phyloP scores from a whole-genome alignment of 108 stramenopile species.

The Cyclotella baltica region DNA sequence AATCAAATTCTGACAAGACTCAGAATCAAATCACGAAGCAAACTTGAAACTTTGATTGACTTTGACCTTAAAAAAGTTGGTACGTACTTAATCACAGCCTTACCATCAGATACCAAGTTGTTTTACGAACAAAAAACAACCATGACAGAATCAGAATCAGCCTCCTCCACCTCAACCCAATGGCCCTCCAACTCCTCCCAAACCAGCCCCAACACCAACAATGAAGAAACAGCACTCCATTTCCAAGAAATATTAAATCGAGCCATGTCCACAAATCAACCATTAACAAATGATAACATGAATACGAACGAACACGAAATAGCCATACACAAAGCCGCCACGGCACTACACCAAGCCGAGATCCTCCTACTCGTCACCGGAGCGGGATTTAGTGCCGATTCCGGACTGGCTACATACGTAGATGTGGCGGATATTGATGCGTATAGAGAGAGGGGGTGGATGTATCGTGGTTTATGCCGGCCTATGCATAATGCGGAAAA shows the following conservation, averaged over 20 bases:
- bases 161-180: constrained; percentile 25
- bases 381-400: constrained; percentile 56
- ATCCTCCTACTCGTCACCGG: constrained; percentile 53
- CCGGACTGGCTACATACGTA: constrained; percentile 44
- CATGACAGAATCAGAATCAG: constrained; percentile 2
- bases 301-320: background rate
- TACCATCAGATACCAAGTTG: too few relatives aligned
- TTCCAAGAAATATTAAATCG: constrained; percentile 28
- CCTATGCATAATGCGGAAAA: too few relatives aligned
- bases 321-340: constrained; percentile 29
- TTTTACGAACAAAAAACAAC: too few relatives aligned
- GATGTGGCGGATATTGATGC: constrained; percentile 52
- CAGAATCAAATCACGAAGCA: too few relatives aligned
- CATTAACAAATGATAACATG: background rate
- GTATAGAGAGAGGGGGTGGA: constrained; percentile 44
- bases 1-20: too few relatives aligned
- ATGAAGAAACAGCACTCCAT: background rate
- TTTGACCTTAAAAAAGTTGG: too few relatives aligned
- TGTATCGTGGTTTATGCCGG: constrained; percentile 44
- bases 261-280: constrained; percentile 7
- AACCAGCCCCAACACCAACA: constrained; percentile 3
- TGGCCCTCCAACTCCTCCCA: constrained; percentile 28
- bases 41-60: too few relatives aligned
- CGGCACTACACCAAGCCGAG: constrained; percentile 36
- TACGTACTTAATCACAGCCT: too few relatives aligned